Conservation (phyloP, 176 grass and related monocot genomes). For the Guadua angustifolia region DNA sequence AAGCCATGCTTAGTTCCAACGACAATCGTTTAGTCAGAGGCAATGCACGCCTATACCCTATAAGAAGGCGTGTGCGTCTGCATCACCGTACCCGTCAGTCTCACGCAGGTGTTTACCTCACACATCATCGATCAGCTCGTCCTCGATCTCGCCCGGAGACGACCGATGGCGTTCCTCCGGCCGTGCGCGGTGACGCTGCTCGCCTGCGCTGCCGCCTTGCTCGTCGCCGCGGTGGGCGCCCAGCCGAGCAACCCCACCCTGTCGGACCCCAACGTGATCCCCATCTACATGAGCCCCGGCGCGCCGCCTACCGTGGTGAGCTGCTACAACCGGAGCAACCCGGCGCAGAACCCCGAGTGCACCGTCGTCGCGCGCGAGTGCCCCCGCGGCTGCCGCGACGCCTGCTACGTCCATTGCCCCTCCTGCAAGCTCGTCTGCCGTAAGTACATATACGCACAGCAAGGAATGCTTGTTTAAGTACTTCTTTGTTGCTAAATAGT, state of each 20-base stretch:
- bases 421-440: constrained; percentile 66
- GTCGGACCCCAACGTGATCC: constrained; percentile 39
- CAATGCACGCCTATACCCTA: background rate
- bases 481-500: too few relatives aligned
- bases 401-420: constrained; percentile 60
- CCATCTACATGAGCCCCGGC: constrained; percentile 41
- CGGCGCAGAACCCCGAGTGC: background rate
- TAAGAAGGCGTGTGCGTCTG: background rate
- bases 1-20: constrained; percentile 58
- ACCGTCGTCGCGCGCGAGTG: background rate
- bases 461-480: too few relatives aligned
- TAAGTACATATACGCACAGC: constrained; percentile 4
- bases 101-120: background rate
- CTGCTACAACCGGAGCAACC: constrained; percentile 46
- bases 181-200: constrained; percentile 9
- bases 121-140: background rate
- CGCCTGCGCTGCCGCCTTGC: constrained; percentile 11
- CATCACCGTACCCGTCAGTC: background rate
- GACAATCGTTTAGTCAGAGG: constrained; percentile 43
- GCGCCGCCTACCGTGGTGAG: constrained; percentile 15
- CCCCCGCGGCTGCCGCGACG: constrained; percentile 46
- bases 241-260: constrained; percentile 8
- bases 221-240: constrained; percentile 9
- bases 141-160: background rate
- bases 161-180: constrained; percentile 32